Conservation (phyloP, 495 filamentous ascomycete genomes). For the Penicillium salamii region DNA sequence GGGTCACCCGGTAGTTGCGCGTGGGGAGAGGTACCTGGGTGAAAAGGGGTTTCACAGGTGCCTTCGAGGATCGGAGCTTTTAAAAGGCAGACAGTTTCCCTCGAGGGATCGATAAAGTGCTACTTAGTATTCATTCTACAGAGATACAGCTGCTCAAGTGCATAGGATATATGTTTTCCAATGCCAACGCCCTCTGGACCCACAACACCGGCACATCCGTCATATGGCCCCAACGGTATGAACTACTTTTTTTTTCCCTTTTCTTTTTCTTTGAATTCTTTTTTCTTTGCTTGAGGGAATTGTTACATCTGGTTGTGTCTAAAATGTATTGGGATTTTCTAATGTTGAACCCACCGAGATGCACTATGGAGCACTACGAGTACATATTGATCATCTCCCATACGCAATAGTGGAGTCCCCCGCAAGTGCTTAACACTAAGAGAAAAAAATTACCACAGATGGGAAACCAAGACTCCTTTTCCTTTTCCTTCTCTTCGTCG, state of each 20-base stretch:
- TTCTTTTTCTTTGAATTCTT: neutral
- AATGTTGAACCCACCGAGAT: no score
- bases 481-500: slow-evolving; percentile 24
- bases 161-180: no score
- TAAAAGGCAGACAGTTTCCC: neutral
- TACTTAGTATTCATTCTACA: no score
- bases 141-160: no score
- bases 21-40: slow-evolving; percentile 14
- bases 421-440: slow-evolving; percentile 11
- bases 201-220: slow-evolving; percentile 5
- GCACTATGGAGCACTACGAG: no score
- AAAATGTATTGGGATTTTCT: no score
- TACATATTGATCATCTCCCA: neutral
- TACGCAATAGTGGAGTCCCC: slow-evolving; percentile 9
- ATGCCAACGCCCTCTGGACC: neutral
- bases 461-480: slow-evolving; percentile 13
- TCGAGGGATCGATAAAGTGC: no score
- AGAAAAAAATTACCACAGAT: slow-evolving; percentile 3
- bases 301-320: no score
- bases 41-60: slow-evolving; percentile 21
- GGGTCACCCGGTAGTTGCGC: slow-evolving; percentile 25
- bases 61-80: slow-evolving; percentile 10
- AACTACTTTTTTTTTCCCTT: neutral
- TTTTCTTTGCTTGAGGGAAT: neutral
- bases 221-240: slow-evolving; percentile 1